Evolutionary conservation across 352 stramenopile species (phyloP), one percentile per base, ranked within the genome.

Genomic region (Pythium dissotocum): DNA sequence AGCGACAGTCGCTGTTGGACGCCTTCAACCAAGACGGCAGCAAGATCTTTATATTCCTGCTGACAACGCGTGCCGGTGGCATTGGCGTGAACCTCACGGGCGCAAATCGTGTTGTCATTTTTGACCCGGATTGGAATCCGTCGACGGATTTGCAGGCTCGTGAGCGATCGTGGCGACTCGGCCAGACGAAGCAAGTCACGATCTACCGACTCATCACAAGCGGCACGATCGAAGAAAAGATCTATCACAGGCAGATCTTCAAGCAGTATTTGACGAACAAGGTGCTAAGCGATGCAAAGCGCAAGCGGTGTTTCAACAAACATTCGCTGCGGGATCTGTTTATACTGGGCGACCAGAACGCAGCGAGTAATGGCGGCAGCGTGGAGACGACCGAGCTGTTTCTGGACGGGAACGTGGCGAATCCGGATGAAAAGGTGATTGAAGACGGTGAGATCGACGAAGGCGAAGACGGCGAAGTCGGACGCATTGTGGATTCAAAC

Each of bases 91-190:
- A 98, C 58, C 78, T 99, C 14, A 97, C 94, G 13, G 97, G 95
- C 44, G 98, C 97, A 0, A 93, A 99, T 73, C 79, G 96, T 42
- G 96, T 99, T 4, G 81, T 99, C 32, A 86, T 99, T 2, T 99
- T 98, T 69, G 97, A 99, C 77, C 97, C 97, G n/a, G 96, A 99
- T 70, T 99, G 98, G 97, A 99, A 99, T 72, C 98, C 98, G 13
- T 96, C 91, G 48, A 99, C 91, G 1, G 97, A 99, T 65, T 74
- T 97, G 14, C 95, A 99, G 80, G 97, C 98, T n/a, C 80, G 96
- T 18, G 98, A 99, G 69, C 89, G 98, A n/a, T 94, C 96, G 36
- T 99, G 95, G 94, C 82, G 98, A 12, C 94, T 99, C 44, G 89
- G 89, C 0, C 89, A 96, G 66, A 89, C 80, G 18, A 94, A 93